Percentiles rank a stretch among this genome's conserved stretches.
These are phyloP conservation scores for Stachybotrys echinatus DNA, from an alignment of 2,329 filamentous ascomycete species.

Conservation along the genomic window DNA sequence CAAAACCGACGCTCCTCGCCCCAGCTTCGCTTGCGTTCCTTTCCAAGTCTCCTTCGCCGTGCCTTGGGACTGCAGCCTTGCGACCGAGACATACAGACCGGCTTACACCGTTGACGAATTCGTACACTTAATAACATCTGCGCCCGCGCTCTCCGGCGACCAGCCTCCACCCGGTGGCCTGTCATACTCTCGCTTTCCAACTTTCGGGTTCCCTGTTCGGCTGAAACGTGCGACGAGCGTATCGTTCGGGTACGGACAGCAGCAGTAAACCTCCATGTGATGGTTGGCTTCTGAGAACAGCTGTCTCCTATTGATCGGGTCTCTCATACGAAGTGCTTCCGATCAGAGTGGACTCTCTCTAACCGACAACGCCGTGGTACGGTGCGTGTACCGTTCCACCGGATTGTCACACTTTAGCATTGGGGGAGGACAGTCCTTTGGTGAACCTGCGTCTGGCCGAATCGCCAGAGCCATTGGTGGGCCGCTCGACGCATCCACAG, in stretches of 20 bases:
- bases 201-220: conserved; percentile 10
- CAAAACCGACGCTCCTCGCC: conserved; percentile 16
- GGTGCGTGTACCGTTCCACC: conserved; percentile 36
- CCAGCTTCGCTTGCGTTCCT: conserved; percentile 8
- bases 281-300: conserved; percentile 27
- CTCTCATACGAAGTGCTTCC: conserved; percentile 16
- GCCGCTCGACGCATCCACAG: conserved; percentile 14
- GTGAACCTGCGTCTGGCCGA: conserved; percentile 15
- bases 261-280: conserved; percentile 12
- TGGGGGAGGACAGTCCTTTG: conserved; percentile 9
- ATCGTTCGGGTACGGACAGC: conserved; percentile 25
- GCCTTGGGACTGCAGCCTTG: conserved; percentile 11
- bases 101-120: background rate
- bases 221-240: conserved; percentile 10
- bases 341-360: conserved; percentile 21
- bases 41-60: conserved; percentile 7
- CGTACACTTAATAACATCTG: background rate
- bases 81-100: conserved; percentile 23
- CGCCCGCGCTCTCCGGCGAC: conserved; percentile 7
- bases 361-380: conserved; percentile 25
- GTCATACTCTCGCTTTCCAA: conserved; percentile 10
- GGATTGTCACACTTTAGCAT: conserved; percentile 15
- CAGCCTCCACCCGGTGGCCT: conserved; percentile 9
- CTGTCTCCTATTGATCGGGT: conserved; percentile 23
- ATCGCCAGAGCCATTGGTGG: conserved; percentile 12